A percentile compares a stretch with the other conserved stretches of the same genome.
These are phyloP conservation scores for Leishmania amazonensis DNA, from an alignment of 208 protist species.

Conservation along the genomic window DNA sequence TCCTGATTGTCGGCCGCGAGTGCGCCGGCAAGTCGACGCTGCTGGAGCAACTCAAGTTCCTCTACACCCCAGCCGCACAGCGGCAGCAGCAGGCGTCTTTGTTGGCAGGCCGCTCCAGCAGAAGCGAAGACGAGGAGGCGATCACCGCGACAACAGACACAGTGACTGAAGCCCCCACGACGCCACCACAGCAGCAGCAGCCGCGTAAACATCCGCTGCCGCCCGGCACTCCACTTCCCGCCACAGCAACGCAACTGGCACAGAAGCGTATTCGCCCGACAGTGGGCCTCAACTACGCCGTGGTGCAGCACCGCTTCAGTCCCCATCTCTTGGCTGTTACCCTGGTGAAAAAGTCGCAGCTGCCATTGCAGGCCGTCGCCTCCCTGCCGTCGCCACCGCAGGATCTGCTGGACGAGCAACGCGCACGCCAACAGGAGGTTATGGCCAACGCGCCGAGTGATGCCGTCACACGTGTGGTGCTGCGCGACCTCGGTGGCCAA, in stretches of 20 bases:
- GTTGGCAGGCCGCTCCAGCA: conserved; percentile 8
- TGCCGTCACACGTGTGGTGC: conserved; percentile 50
- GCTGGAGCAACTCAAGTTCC: conserved; percentile 97
- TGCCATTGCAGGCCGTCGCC: conserved; percentile 35
- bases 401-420: conserved; percentile 14
- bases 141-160: neutral
- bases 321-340: conserved; percentile 19
- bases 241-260: conserved; percentile 36
- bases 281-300: conserved; percentile 97
- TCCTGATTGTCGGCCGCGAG: conserved; percentile 95
- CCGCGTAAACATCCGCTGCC: neutral
- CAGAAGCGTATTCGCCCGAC: conserved; percentile 96
- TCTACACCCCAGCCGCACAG: conserved; percentile 46
- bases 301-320: conserved; percentile 79
- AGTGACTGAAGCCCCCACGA: neutral
- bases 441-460: conserved; percentile 17
- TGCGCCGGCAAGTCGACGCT: conserved; percentile 98
- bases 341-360: conserved; percentile 73
- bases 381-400: conserved; percentile 49
- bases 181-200: neutral
- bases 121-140: neutral
- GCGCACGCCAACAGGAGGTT: conserved; percentile 16
- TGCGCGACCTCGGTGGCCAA: conserved; percentile 98
- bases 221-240: conserved; percentile 27
- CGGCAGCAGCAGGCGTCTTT: conserved; percentile 4